phyloP scores from a whole-genome alignment of 2,329 filamentous ascomycete genomes.

The Alternaria solani region DNA sequence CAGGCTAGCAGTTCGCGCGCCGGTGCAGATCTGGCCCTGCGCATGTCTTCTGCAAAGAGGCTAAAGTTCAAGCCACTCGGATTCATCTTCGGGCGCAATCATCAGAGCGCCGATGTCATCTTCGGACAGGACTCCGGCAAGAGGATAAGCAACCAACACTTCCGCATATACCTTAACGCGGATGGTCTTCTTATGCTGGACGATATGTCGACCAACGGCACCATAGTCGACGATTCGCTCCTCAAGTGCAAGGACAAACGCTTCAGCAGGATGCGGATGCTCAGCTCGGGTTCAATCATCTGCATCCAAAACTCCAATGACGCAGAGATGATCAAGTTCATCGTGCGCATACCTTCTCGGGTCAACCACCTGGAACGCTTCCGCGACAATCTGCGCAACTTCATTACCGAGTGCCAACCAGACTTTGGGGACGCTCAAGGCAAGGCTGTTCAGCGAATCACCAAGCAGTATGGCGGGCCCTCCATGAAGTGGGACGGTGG shows the following conservation, averaged over 20 bases:
- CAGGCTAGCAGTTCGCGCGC: conserved; percentile 28
- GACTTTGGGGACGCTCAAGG: conserved; percentile 32
- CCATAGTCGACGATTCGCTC: conserved; percentile 77
- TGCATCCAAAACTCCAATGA: conserved; percentile 66
- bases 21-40: conserved; percentile 73
- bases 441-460: conserved; percentile 36
- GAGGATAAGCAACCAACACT: conserved; percentile 92
- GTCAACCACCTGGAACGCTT: conserved; percentile 75
- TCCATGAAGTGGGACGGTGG: conserved; percentile 85
- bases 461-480: conserved; percentile 48
- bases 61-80: conserved; percentile 74
- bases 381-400: conserved; percentile 71
- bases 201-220: conserved; percentile 96
- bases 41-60: conserved; percentile 70
- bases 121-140: conserved; percentile 70
- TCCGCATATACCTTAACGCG: conserved; percentile 90
- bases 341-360: conserved; percentile 79
- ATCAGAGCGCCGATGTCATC: conserved; percentile 73
- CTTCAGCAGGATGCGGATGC: conserved; percentile 65
- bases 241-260: conserved; percentile 61
- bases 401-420: conserved; percentile 59
- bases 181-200: conserved; percentile 89
- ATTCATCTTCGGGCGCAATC: conserved; percentile 87
- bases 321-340: conserved; percentile 75
- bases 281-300: conserved; percentile 77